Base-by-base conservation (phyloP, 2,329 filamentous ascomycete genomes). In the Venturiaceae sp. region DNA sequence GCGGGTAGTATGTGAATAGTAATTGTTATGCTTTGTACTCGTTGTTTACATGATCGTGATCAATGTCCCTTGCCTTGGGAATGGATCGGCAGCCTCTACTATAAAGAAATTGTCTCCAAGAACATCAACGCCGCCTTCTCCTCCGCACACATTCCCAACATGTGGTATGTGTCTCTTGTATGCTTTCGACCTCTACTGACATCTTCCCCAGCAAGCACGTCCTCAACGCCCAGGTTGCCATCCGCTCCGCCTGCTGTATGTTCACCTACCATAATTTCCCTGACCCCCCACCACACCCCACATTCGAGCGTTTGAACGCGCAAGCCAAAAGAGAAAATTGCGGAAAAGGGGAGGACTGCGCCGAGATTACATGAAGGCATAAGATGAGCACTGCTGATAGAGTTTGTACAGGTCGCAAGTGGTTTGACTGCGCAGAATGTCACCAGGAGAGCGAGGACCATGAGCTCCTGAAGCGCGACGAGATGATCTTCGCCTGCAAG, bases 401-500 rank as follows among this genome's bases (percentile, higher is more conserved):
- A 28, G 9, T 50, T 6, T 30, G 26, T n/a, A n/a, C 66, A 92
- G 90, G 90, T 79, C 83, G 84, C 61, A 96, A 96, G 79, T 99
- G 95, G 95, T 99, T 96, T 77, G 94, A 99, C 78, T 99, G 94
- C 75, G 88, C 90, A 63, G 88, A 96, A 72, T 99, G 94, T 77
- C 94, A 99, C 76, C 76, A 77, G 57, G 94, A 99, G 72, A 79
- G 83, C 62, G 87, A 95, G 73, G 75, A 78, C 61, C 94, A 97
- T 72, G 75, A 81, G 37, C 84, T 99, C 23, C 75, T 83, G 57
- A 88, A 95, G 74, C 80, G 79, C 63, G 80, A 86, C 66, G 94
- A 99, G 69, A 95, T 99, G 90, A 83, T 79, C 37, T 97, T 99
- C 69, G 90, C 90, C 56, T 99, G 94, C 83, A 99, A 99, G 68